Evolutionary conservation across 441 rosid genomes (phyloP), one percentile per base, ranked within the genome.

Genomic region (Croton setiger): DNA sequence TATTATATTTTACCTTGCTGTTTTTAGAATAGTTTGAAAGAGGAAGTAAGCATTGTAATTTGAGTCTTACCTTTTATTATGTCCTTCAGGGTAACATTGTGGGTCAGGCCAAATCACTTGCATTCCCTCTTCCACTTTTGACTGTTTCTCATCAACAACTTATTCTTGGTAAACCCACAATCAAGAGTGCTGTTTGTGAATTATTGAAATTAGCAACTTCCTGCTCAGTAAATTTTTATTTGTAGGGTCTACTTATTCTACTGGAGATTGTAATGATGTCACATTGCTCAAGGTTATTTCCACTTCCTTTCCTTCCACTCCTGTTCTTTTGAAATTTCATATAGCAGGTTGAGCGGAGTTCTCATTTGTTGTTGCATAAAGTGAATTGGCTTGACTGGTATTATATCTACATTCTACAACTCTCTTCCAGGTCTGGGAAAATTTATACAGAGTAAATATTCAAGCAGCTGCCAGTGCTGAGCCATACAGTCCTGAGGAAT

Each of bases 61-160:
- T 6, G 47, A 62, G 66, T 39, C 27, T 12, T 35, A 53, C 8
- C 51, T 6, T 66, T 60, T 47, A 23, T 12, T 64, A 39, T 39
- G 43, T 7, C 43, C 7, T 76, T 70, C 74, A 95, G 99, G 95
- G 91, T 35, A 51, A 66, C 69, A 84, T 86, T 76, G 71, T 87
- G 80, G 87, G 86, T 75, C 79, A 76, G 83, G 97, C 97, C 74
- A 95, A 90, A 74, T 80, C 77, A 7, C 87, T 89, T 51, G 69
- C 81, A 57, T 95, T 95, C 79, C 97, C 97, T 76, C 86, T 86
- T 80, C 97, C 93, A 37, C 91, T 95, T 74, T 75, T 86, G 76
- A 86, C 97, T 48, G 83, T 83, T 82, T 92, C 96, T 70, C 86
- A 89, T 76, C 97, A 90, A 76, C 98, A 90, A 73, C 85, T 95